These are phyloP conservation scores for Ceratocystis diversiconidia DNA, from an alignment of 2,329 filamentous ascomycete species.

Conservation along the genomic window DNA sequence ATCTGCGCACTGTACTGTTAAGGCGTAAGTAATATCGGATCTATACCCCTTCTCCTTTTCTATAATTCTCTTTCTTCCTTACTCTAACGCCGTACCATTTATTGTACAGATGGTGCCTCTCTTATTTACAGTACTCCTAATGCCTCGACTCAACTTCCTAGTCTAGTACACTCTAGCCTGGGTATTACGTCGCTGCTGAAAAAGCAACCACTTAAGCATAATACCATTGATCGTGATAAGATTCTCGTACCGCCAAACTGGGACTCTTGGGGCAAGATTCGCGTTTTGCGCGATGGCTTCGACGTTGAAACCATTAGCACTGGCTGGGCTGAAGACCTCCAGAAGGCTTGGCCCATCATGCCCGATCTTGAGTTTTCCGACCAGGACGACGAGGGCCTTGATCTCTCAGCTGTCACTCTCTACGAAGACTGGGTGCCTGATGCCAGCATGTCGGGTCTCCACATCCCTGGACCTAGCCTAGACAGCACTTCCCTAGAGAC, in stretches of 20 bases:
- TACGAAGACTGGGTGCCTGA: slow-evolving; percentile 73
- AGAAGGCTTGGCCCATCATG: slow-evolving; percentile 35
- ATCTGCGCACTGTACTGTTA: slow-evolving; percentile 73
- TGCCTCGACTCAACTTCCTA: slow-evolving; percentile 60
- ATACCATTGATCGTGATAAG: slow-evolving; percentile 86
- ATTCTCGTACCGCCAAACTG: slow-evolving; percentile 91
- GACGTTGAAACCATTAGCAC: slow-evolving; percentile 76
- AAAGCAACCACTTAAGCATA: slow-evolving; percentile 66
- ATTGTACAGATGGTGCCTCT: slow-evolving; percentile 57
- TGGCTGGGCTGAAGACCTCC: slow-evolving; percentile 75
- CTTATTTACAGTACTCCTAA: slow-evolving; percentile 74
- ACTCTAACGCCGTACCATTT: background rate
- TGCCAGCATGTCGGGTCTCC: slow-evolving; percentile 49
- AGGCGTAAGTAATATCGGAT: slow-evolving; percentile 52
- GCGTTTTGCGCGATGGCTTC: slow-evolving; percentile 79
- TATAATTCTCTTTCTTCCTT: slow-evolving; percentile 17
- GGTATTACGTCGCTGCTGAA: slow-evolving; percentile 75
- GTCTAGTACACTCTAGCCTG: slow-evolving; percentile 69
- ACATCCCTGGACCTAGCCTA: slow-evolving; percentile 35
- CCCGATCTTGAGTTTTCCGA: slow-evolving; percentile 20
- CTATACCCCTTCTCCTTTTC: background rate
- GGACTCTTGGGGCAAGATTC: slow-evolving; percentile 97
- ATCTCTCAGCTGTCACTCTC: slow-evolving; percentile 15
- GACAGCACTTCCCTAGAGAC: slow-evolving; percentile 14
- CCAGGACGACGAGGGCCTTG: slow-evolving; percentile 14